phyloP scores from a whole-genome alignment of 331 rosid genomes.

The Erythrophleum ivorense region DNA sequence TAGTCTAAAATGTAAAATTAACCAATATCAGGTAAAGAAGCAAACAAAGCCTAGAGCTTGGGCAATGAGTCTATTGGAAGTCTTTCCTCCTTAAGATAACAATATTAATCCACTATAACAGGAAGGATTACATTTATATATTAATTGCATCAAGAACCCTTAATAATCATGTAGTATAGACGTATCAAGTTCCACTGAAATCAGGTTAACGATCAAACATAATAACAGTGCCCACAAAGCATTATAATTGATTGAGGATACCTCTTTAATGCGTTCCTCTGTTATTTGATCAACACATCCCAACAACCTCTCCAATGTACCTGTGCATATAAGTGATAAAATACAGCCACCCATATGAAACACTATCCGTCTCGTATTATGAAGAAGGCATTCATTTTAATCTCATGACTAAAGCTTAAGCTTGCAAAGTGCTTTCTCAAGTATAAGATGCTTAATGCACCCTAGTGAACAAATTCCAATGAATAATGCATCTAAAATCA shows the following conservation, averaged over 20 bases:
- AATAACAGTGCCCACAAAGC: slow-evolving; percentile 23
- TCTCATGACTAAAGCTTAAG: slow-evolving; percentile 2
- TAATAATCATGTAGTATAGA: slow-evolving; percentile 35
- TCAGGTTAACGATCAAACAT: slow-evolving; percentile 23
- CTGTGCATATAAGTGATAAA: slow-evolving; percentile 49
- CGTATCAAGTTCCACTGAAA: slow-evolving; percentile 15
- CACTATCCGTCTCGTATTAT: neutral
- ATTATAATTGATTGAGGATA: slow-evolving; percentile 38
- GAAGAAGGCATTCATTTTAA: slow-evolving; percentile 6
- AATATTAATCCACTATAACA: neutral
- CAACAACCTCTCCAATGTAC: slow-evolving; percentile 84
- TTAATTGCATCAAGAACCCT: slow-evolving; percentile 37
- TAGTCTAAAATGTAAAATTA: neutral
- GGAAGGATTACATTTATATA: slow-evolving; percentile 29
- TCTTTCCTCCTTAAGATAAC: neutral
- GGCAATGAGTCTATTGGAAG: neutral
- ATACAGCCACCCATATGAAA: slow-evolving; percentile 1
- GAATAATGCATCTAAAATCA: slow-evolving; percentile 12
- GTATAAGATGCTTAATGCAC: neutral
- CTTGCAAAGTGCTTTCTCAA: neutral
- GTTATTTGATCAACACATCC: slow-evolving; percentile 75
- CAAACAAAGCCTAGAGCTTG: neutral
- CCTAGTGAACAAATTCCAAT: neutral
- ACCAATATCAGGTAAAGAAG: neutral
- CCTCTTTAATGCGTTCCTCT: slow-evolving; percentile 86